phyloP scores from a whole-genome alignment of 2,329 filamentous ascomycete species.

The Byssochlamys sp. region DNA sequence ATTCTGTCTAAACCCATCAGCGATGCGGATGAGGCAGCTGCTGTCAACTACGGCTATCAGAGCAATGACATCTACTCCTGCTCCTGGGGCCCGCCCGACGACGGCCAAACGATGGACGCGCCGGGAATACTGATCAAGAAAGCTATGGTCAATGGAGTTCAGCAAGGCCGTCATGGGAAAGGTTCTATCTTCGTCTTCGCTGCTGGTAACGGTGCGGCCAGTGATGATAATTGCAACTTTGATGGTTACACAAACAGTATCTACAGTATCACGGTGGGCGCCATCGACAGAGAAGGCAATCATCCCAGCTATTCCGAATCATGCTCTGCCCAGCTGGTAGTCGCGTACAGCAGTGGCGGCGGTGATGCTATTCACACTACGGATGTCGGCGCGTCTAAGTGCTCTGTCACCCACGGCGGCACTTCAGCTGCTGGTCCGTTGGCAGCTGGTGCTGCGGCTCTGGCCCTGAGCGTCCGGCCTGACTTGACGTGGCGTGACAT shows the following conservation, averaged over 20 bases:
- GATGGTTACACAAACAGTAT: conserved; percentile 99
- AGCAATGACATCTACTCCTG: conserved; percentile 96
- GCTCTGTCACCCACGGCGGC: conserved; percentile 75
- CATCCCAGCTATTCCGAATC: conserved; percentile 95
- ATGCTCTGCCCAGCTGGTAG: conserved; percentile 88
- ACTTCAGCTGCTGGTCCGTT: conserved; percentile 92
- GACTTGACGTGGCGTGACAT: conserved; percentile 89
- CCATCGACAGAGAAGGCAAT: conserved; percentile 74
- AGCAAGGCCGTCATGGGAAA: conserved; percentile 71
- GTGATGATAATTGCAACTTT: conserved; percentile 96
- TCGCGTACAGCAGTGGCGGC: conserved; percentile 89
- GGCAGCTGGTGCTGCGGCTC: conserved; percentile 81
- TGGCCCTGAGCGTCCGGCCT: conserved; percentile 74
- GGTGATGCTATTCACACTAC: conserved; percentile 91
- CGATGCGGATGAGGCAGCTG: conserved; percentile 82
- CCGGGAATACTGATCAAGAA: conserved; percentile 78
- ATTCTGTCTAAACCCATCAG: conserved; percentile 85
- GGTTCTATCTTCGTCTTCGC: conserved; percentile 96
- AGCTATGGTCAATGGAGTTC: conserved; percentile 85
- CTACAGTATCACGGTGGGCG: conserved; percentile 93
- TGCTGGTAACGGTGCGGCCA: conserved; percentile 79
- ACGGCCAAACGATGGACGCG: conserved; percentile 86
- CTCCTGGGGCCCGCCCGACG: conserved; percentile 94
- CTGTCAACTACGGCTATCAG: conserved; percentile 85
- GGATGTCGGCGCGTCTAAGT: conserved; percentile 74